phyloP scores from a whole-genome alignment of 2,329 filamentous ascomycete genomes.

The Dryadomyces quercivorus region DNA sequence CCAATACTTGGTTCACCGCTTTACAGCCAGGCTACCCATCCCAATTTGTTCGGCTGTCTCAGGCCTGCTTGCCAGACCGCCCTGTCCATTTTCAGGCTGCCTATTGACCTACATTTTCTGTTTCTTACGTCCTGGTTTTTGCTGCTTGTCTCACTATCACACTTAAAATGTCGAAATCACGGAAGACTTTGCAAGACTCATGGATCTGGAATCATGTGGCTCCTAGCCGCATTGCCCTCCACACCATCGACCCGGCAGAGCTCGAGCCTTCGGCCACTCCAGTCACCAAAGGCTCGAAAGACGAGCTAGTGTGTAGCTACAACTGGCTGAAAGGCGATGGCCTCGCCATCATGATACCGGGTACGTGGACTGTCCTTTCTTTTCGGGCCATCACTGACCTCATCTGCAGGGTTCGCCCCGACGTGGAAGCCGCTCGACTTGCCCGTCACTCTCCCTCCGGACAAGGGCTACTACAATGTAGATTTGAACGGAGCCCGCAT shows the following conservation, averaged over 20 bases:
- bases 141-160: too few species aligned
- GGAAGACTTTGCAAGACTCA: neutral
- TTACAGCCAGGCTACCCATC: too few species aligned
- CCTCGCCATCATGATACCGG: neutral
- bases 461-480: neutral
- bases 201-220: neutral
- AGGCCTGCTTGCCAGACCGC: too few species aligned
- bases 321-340: neutral
- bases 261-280: neutral
- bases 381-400: neutral
- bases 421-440: neutral
- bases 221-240: neutral
- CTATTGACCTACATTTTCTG: too few species aligned
- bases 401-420: neutral
- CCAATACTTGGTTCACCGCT: too few species aligned
- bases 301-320: conserved; percentile 1
- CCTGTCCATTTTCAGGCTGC: too few species aligned
- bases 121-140: too few species aligned
- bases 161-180: neutral
- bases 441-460: neutral
- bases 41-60: too few species aligned
- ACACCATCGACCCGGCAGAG: neutral
- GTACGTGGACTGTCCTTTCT: neutral
- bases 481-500: neutral
- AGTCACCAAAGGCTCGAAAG: neutral